Conservation (phyloP, 805 yeast species). For the Zygoascus flipseniorum region DNA sequence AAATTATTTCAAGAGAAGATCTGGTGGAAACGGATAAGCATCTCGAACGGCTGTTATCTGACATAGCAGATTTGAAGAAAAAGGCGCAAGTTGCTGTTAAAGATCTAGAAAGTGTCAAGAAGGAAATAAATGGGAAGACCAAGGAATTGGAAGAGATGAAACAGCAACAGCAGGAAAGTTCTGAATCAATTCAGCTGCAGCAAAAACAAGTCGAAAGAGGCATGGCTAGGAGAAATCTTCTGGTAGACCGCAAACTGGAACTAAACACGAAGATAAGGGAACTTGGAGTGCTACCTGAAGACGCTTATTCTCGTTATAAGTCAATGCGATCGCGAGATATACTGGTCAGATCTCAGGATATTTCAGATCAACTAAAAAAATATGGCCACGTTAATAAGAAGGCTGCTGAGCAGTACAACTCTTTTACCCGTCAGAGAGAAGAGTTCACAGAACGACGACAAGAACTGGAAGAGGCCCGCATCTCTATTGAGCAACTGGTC, state of each 20-base stretch:
- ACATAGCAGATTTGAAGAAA: slow-evolving; percentile 8
- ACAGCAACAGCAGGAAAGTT: slow-evolving; percentile 45
- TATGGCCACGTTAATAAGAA: slow-evolving; percentile 78
- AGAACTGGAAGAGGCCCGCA: slow-evolving; percentile 63
- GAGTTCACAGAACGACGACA: slow-evolving; percentile 54
- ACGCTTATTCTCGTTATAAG: slow-evolving; percentile 51
- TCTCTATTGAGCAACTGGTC: slow-evolving; percentile 66
- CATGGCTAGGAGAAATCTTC: slow-evolving; percentile 51
- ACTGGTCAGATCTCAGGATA: slow-evolving; percentile 42
- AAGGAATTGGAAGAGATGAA: slow-evolving; percentile 41
- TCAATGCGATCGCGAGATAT: slow-evolving; percentile 43
- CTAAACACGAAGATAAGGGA: slow-evolving; percentile 66
- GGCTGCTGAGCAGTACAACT: slow-evolving; percentile 75
- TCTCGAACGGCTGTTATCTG: slow-evolving; percentile 23
- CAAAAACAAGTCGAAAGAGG: slow-evolving; percentile 59
- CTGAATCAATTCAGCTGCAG: slow-evolving; percentile 50
- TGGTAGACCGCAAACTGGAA: slow-evolving; percentile 59
- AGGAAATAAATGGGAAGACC: slow-evolving; percentile 29
- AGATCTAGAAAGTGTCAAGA: slow-evolving; percentile 8
- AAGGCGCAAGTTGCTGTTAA: slow-evolving; percentile 8
- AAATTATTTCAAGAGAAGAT: not conserved
- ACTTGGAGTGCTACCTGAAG: slow-evolving; percentile 84
- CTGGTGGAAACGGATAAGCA: slow-evolving; percentile 18
- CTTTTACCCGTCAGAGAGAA: slow-evolving; percentile 64
- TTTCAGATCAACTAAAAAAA: slow-evolving; percentile 49